These are phyloP conservation scores for Aegilops tauschii DNA, from an alignment of 176 grass and related monocot genomes.

Conservation along the genomic window DNA sequence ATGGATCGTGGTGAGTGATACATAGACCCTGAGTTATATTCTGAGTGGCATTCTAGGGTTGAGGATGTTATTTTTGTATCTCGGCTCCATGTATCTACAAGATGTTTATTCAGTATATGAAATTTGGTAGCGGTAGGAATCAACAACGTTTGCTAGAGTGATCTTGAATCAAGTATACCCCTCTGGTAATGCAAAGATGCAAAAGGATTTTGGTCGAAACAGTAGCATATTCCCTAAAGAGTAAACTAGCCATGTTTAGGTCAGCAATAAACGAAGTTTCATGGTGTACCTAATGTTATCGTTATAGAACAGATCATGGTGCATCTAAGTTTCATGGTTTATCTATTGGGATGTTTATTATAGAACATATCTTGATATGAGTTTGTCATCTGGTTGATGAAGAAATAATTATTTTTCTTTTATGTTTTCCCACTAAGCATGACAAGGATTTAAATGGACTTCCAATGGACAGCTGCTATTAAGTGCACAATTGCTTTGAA, in stretches of 20 bases:
- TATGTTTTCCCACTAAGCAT: neutral
- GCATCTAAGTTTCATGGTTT: neutral
- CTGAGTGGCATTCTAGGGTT: slow-evolving; percentile 2
- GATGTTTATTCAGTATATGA: slow-evolving; percentile 24
- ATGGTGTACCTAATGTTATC: neutral
- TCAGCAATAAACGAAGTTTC: neutral
- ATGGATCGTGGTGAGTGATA: slow-evolving; percentile 9
- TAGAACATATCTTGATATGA: neutral
- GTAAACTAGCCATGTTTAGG: neutral
- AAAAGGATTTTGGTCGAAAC: slow-evolving; percentile 33
- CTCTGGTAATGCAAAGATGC: neutral
- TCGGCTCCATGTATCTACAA: slow-evolving; percentile 30
- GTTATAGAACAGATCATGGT: neutral
- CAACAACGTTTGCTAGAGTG: slow-evolving; percentile 11
- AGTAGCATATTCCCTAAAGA: slow-evolving; percentile 3
- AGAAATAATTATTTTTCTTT: neutral
- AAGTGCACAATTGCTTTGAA: too few relatives aligned
- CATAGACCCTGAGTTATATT: slow-evolving; percentile 17
- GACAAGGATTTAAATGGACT: neutral
- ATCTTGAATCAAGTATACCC: slow-evolving; percentile 27
- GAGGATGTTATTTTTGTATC: slow-evolving; percentile 38
- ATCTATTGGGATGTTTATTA: neutral
- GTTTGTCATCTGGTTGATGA: neutral
- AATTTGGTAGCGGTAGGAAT: slow-evolving; percentile 8
- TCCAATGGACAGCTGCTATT: too few relatives aligned